A percentile compares a stretch with the other conserved stretches of the same genome.
Conservation (phyloP, 495 filamentous ascomycete species). For the Penicillium malachiteum region DNA sequence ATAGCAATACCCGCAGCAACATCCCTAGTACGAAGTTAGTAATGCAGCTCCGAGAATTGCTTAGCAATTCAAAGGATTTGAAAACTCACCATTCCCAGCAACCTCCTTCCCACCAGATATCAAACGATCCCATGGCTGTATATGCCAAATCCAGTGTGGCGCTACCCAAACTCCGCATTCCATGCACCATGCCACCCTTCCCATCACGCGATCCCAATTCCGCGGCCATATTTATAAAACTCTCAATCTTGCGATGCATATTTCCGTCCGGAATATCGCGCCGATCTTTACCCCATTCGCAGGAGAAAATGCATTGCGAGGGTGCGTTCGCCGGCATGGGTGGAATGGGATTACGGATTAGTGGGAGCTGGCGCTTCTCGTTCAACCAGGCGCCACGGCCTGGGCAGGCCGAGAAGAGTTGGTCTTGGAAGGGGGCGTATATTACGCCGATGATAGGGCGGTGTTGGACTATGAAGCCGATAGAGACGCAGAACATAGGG, state of each 20-base stretch:
- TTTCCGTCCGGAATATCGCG: constrained; percentile 60
- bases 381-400: constrained; percentile 67
- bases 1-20: constrained; percentile 58
- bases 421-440: constrained; percentile 61
- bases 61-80: background rate
- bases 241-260: constrained; percentile 64
- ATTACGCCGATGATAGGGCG: constrained; percentile 63
- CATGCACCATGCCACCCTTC: constrained; percentile 64
- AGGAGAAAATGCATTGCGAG: constrained; percentile 63
- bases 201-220: constrained; percentile 57
- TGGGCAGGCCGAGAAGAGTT: constrained; percentile 60
- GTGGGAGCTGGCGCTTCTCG: constrained; percentile 55
- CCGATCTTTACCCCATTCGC: constrained; percentile 73
- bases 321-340: constrained; percentile 63
- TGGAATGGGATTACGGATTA: constrained; percentile 56
- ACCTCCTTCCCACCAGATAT: constrained; percentile 60
- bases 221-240: constrained; percentile 68
- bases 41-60: background rate
- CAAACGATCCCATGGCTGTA: constrained; percentile 56
- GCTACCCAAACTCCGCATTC: constrained; percentile 58
- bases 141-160: constrained; percentile 58
- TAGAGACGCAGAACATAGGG: constrained; percentile 71
- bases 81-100: constrained; percentile 56
- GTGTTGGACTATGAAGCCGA: constrained; percentile 58
- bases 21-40: constrained; percentile 37